These are phyloP conservation scores for Aspergillus fumigatiaffinis DNA, from an alignment of 2,329 filamentous ascomycete species.

Conservation along the genomic window DNA sequence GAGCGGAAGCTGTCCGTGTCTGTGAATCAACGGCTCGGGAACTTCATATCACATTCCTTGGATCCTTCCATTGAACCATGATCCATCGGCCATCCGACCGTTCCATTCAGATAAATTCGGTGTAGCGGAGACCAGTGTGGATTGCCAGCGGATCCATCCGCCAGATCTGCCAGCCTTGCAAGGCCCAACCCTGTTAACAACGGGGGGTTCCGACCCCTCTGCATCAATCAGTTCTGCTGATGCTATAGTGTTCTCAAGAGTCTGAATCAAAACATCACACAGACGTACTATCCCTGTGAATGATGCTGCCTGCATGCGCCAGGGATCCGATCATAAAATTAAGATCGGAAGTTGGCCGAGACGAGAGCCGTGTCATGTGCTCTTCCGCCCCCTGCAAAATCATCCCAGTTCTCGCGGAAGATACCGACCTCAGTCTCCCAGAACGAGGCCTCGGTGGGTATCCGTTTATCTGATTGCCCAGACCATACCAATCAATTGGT, in stretches of 20 bases:
- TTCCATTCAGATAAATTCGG: background rate
- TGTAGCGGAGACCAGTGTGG: background rate
- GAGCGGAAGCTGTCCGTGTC: conserved; percentile 19
- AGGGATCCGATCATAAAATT: too few relatives aligned
- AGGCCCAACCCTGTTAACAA: background rate
- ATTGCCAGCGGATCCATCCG: background rate
- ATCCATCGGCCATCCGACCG: background rate
- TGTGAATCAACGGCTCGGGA: background rate
- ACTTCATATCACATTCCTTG: background rate
- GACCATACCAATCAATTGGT: background rate
- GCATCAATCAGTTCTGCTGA: background rate
- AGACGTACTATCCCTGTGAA: background rate
- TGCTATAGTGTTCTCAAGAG: too few relatives aligned
- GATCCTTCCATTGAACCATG: background rate
- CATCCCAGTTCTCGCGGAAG: background rate
- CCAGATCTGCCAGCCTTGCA: background rate
- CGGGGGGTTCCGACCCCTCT: background rate
- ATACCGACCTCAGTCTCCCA: background rate
- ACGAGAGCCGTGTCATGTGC: conserved; percentile 2
- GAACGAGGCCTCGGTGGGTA: background rate
- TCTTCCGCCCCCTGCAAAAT: background rate
- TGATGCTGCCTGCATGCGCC: background rate
- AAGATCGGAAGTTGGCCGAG: conserved; percentile 28
- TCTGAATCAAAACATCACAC: too few relatives aligned
- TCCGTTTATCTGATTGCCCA: background rate